These are phyloP conservation scores for Allomyces macrogynus DNA, from an alignment of 192 early-diverging fungal genomes.

Conservation along the genomic window DNA sequence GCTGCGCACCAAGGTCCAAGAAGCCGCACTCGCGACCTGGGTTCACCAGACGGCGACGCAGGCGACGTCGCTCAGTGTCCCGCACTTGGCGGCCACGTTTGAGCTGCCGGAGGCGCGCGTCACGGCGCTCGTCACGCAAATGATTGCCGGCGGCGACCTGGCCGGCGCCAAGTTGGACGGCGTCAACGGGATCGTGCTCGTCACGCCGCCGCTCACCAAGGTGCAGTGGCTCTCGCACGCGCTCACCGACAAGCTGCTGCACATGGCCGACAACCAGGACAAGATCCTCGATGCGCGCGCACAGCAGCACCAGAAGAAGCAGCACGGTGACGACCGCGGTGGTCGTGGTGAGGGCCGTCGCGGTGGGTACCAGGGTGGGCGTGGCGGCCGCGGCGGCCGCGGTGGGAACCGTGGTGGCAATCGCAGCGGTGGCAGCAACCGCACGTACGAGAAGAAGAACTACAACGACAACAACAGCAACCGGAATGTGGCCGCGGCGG, in stretches of 20 bases:
- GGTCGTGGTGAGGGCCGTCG: slow-evolving; percentile 7
- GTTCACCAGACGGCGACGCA: slow-evolving; percentile 78
- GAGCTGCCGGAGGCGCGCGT: slow-evolving; percentile 42
- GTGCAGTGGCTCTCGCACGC: slow-evolving; percentile 73
- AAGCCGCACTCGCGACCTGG: slow-evolving; percentile 90
- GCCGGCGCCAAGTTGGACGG: slow-evolving; percentile 74
- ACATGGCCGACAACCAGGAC: slow-evolving; percentile 73
- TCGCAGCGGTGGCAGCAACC: not conserved
- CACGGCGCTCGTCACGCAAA: slow-evolving; percentile 61
- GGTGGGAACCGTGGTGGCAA: not conserved
- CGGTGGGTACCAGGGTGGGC: not conserved
- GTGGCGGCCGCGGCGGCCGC: too few species aligned
- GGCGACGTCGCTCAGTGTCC: slow-evolving; percentile 72
- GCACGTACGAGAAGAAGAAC: too few species aligned
- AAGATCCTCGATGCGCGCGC: slow-evolving; percentile 26
- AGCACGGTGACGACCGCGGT: slow-evolving; percentile 9
- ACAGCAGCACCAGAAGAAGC: slow-evolving; percentile 13
- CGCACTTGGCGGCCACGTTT: slow-evolving; percentile 75
- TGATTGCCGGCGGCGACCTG: slow-evolving; percentile 88
- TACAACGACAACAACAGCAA: too few species aligned
- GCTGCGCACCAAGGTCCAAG: slow-evolving; percentile 77
- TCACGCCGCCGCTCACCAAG: slow-evolving; percentile 47
- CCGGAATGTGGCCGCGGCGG: too few species aligned
- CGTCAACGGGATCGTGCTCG: slow-evolving; percentile 53
- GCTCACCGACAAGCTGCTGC: slow-evolving; percentile 60